phyloP scores from a whole-genome alignment of 805 yeast species.

The Candida sonorensis region DNA sequence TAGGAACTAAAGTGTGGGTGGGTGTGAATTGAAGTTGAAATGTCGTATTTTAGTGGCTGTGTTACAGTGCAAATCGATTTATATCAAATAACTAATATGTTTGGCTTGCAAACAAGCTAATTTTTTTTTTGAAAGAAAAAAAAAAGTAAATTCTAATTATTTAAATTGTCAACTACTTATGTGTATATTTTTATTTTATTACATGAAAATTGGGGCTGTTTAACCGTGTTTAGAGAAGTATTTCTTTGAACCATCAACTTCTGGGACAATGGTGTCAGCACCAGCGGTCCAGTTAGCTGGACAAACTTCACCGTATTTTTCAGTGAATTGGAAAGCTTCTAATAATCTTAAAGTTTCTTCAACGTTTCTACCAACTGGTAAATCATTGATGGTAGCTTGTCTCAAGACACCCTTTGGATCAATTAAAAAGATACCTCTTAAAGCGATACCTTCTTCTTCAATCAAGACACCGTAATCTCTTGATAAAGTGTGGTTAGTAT shows the following conservation, averaged over 20 bases:
- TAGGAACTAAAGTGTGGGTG: too few relatives aligned
- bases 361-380: conserved; percentile 98
- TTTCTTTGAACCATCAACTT: conserved; percentile 68
- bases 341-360: conserved; percentile 96
- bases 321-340: conserved; percentile 99
- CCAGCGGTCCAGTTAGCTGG: conserved; percentile 99
- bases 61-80: too few relatives aligned
- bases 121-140: background rate
- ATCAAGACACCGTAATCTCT: conserved; percentile 96
- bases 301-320: conserved; percentile 98
- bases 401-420: conserved; percentile 94
- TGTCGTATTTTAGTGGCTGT: too few relatives aligned
- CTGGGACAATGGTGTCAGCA: conserved; percentile 85
- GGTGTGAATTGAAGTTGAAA: too few relatives aligned
- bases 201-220: too few relatives aligned
- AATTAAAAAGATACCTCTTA: conserved; percentile 96
- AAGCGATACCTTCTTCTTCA: conserved; percentile 93
- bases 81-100: too few relatives aligned
- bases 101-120: too few relatives aligned
- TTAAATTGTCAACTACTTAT: too few relatives aligned
- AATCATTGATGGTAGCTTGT: conserved; percentile 97
- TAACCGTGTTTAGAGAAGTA: conserved; percentile 54
- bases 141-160: too few relatives aligned
- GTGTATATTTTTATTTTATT: too few relatives aligned
- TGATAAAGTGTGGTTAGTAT: conserved; percentile 92